Evolutionary conservation across 768 basidiomycete species (phyloP), one percentile per base, ranked within the genome.

Genomic region (Steccherinum ochraceum): DNA sequence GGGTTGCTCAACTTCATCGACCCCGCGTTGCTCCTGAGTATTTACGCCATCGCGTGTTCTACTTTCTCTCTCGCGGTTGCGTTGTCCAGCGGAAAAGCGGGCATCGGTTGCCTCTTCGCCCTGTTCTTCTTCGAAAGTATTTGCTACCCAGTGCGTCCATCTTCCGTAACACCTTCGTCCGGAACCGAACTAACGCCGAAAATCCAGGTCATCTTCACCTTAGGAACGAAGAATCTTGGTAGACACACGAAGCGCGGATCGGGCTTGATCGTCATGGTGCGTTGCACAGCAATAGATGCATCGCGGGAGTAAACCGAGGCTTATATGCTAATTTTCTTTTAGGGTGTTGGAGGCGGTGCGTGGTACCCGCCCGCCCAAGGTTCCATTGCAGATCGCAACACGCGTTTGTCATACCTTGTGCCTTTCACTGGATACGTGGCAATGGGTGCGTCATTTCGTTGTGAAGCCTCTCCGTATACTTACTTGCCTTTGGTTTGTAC

Each of bases 121-220:
- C 66, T 87, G 49, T 85, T 86, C 73, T 84, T 83, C 72, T 84
- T 85, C 62, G 85, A 86, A 65, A 84, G 83, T 24, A 86, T 87
- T 52, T 86, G 84, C 58, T 84, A 83, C 56, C 81, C 82, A 4
- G 79, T 35, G 30, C 7, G 30, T 16, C n/a, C n/a, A n/a, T 35
- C 16, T 16, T 35, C 30, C 16, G 30, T 7, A 78, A 52, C 55
- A 74, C 66, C 3, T 30, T 12, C 26, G 24, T 19, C 26, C 40
- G 23, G 12, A 18, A 40, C 18, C 42, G 5, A 25, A 12, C 50
- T 23, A 20, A 18, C 30, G 30, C 16, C 16, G 30, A 35, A 35
- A 35, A 7, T 12, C 41, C 76, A 68, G 79, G 30, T 77, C 53
- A 80, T 84, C 52, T 84, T 83, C 67, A 84, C 81, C 2, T 70